Conservation (phyloP, 371 early-diverging fungal species). For the Capillidium heterosporum region DNA sequence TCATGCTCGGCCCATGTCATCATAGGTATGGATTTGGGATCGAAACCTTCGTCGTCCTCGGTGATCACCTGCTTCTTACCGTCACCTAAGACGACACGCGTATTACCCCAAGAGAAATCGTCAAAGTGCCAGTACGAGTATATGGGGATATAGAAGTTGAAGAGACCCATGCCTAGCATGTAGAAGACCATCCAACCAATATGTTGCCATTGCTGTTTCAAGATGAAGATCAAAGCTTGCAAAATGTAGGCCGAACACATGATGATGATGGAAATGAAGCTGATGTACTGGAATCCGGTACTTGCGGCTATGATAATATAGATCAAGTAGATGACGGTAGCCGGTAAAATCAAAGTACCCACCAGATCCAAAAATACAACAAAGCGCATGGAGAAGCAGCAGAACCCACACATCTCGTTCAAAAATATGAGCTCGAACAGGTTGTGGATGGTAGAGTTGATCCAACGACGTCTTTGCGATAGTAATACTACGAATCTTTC, state of each 20-base stretch:
- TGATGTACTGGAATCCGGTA: conserved; percentile 29
- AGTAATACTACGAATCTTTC: conserved; percentile 83
- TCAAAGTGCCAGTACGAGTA: conserved; percentile 89
- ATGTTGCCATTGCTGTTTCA: conserved; percentile 32
- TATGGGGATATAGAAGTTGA: conserved; percentile 38
- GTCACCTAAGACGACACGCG: conserved; percentile 49
- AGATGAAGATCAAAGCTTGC: conserved; percentile 25
- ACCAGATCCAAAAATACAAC: conserved; percentile 79
- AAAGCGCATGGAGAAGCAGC: conserved; percentile 93
- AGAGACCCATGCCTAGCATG: conserved; percentile 44
- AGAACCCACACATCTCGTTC: conserved; percentile 84
- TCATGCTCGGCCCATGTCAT: conserved; percentile 49
- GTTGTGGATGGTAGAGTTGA: conserved; percentile 97
- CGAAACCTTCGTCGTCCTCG: conserved; percentile 41
- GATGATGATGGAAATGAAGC: conserved; percentile 32
- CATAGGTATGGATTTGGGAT: conserved; percentile 38
- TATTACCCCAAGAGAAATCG: conserved; percentile 77
- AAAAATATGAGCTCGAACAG: conserved; percentile 75
- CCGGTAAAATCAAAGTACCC: conserved; percentile 84
- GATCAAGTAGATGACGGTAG: conserved; percentile 63
- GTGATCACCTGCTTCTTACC: conserved; percentile 28
- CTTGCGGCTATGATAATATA: conserved; percentile 48
- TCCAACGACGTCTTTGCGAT: conserved; percentile 85
- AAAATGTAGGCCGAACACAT: conserved; percentile 27
- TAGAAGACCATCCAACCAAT: conserved; percentile 78